phyloP scores from a whole-genome alignment of 257 asterid species.

The Salvia splendens region DNA sequence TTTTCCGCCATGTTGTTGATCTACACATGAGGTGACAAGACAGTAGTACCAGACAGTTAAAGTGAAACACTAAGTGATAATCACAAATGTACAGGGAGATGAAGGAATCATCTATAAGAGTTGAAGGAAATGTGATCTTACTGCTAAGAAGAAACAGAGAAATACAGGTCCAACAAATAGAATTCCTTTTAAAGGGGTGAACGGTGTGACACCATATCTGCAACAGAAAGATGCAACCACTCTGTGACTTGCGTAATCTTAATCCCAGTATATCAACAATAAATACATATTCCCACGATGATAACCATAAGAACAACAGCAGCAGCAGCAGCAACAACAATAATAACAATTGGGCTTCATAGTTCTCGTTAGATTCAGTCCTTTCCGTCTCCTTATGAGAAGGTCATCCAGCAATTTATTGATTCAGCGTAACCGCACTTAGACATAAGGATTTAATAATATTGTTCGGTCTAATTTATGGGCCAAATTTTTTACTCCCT shows the following conservation, averaged over 20 bases:
- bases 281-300: too few relatives aligned
- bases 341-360: too few relatives aligned
- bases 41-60: constrained; percentile 12
- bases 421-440: too few relatives aligned
- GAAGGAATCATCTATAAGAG: constrained; percentile 6
- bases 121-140: constrained; percentile 45
- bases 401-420: too few relatives aligned
- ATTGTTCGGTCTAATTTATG: too few relatives aligned
- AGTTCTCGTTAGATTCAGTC: too few relatives aligned
- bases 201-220: constrained; percentile 86
- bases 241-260: background rate
- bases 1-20: constrained; percentile 75
- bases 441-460: too few relatives aligned
- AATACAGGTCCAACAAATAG: constrained; percentile 72
- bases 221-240: constrained; percentile 36
- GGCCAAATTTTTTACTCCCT: too few relatives aligned
- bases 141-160: constrained; percentile 79
- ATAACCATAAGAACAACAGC: background rate
- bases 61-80: constrained; percentile 10
- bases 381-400: too few relatives aligned
- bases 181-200: constrained; percentile 76
- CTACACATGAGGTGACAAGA: constrained; percentile 45
- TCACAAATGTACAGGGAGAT: constrained; percentile 7
- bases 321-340: background rate
- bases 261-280: background rate